Conservation (phyloP, 2,329 filamentous ascomycete genomes). For the Cladosporium sphaerospermum region DNA sequence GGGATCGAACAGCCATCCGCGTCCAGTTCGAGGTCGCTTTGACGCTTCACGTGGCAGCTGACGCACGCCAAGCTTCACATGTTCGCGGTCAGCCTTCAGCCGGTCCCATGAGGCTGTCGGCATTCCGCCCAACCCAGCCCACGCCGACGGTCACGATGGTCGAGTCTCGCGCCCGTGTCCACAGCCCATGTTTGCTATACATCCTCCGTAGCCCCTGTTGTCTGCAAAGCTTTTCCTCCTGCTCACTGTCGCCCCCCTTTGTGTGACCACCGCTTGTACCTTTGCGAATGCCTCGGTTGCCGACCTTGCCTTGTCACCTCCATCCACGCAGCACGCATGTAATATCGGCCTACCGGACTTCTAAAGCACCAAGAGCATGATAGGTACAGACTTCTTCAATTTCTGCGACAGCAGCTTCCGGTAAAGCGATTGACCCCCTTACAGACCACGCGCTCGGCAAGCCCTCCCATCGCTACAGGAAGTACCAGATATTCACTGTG, state of each 20-base stretch:
- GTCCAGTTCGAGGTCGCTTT: too few relatives aligned
- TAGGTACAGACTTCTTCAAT: conserved; percentile 3
- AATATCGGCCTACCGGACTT: background rate
- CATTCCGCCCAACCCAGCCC: background rate
- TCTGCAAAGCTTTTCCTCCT: background rate
- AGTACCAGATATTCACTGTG: conserved; percentile 86
- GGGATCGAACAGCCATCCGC: too few relatives aligned
- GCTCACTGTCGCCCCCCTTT: background rate
- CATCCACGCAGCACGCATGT: conserved; percentile 3
- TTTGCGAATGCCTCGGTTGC: background rate
- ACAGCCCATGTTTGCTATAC: background rate
- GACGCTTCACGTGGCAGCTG: background rate
- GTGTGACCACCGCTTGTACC: background rate
- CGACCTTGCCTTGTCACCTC: background rate
- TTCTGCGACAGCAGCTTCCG: background rate
- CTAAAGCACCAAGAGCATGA: conserved; percentile 4
- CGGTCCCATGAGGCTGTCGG: background rate
- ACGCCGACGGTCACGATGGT: conserved; percentile 7
- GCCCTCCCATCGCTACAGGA: conserved; percentile 83
- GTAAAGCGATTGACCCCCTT: background rate
- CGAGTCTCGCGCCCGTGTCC: conserved; percentile 2
- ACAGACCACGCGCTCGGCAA: conserved; percentile 84
- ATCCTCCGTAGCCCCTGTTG: background rate
- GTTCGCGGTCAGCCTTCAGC: too few relatives aligned
- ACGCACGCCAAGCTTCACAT: background rate